phyloP scores from a whole-genome alignment of 73 alveolate species.

The Uronychia binucleata region DNA sequence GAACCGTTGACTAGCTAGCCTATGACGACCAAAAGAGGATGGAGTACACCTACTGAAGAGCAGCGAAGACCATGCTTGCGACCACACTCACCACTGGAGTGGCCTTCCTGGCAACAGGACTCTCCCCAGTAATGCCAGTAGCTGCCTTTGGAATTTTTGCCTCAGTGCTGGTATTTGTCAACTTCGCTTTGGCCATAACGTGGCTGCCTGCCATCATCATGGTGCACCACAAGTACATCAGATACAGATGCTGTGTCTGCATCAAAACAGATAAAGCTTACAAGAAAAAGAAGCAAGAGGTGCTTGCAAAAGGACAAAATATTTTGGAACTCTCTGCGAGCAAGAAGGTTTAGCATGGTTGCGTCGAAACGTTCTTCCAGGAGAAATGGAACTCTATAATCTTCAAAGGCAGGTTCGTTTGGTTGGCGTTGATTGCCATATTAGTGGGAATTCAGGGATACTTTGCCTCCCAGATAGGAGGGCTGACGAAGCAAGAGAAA shows the following conservation, averaged over 20 bases:
- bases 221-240: neutral
- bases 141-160: conserved; percentile 31
- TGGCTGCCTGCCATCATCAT: conserved; percentile 7
- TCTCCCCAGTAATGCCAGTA: conserved; percentile 27
- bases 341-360: too few species aligned
- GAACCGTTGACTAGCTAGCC: too few species aligned
- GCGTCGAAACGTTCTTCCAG: neutral
- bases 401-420: neutral
- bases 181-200: conserved; percentile 4
- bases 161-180: neutral
- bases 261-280: too few species aligned
- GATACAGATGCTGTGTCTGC: neutral
- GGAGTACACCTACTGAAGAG: neutral
- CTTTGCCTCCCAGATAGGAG: neutral
- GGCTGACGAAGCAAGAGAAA: neutral
- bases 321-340: too few species aligned
- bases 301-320: too few species aligned
- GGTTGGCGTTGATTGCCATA: neutral
- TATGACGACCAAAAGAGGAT: conserved; percentile 11
- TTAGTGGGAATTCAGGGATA: neutral
- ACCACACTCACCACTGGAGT: conserved; percentile 20
- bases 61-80: neutral
- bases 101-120: conserved; percentile 20
- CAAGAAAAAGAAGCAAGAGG: too few species aligned
- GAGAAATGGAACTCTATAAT: neutral